Base-by-base conservation (phyloP, 768 basidiomycete species). In the Hypsizygus marmoreus region DNA sequence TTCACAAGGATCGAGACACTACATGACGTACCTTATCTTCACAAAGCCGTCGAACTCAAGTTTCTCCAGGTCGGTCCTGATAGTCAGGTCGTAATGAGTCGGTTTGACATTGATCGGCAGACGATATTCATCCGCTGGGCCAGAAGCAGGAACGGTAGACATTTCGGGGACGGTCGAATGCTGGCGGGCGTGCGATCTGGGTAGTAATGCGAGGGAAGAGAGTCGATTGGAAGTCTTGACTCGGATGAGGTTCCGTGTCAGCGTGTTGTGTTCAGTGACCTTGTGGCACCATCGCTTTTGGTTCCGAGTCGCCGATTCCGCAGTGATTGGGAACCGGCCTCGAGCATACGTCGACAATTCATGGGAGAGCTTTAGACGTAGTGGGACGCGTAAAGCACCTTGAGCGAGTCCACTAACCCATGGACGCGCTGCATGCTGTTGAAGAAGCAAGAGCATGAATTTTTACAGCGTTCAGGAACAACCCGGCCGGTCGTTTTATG, bases 31-130 rank as follows among this genome's bases (percentile, higher is more conserved):
- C 90, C 79, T 73, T 59, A 89, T 80, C 53, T 81, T 81, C 38
- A 86, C 88, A 29, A 83, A 74, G 32, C 95, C 95, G 32, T 80
- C 72, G 63, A 93, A 98, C 8, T 69, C 77, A 49, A 82, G 75
- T n/a, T 74, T 75, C 45, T 86, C 76, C 41, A 97, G 80, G 68
- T 97, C 91, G 3, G 91, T 94, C 58, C 79, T 81, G 61, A 94
- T 69, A 35, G 81, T 81, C 39, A 93, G 60, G 54, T 89, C 85
- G 65, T 94, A 95, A 62, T 93, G 89, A 6, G 66, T 75, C 10
- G 90, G 84, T 56, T 75, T 80, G 43, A 88, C 77, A 52, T 82
- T 68, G 1, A 74, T 73, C 14, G 88, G 87, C 42, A 91, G 77
- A 55, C 88, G 82, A 57, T 79, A 79, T 45, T 72, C 62, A 55